Evolutionary conservation across 1,139 yeast genomes (phyloP).

Genomic region (Sugiyamaella grinbergsii): DNA sequence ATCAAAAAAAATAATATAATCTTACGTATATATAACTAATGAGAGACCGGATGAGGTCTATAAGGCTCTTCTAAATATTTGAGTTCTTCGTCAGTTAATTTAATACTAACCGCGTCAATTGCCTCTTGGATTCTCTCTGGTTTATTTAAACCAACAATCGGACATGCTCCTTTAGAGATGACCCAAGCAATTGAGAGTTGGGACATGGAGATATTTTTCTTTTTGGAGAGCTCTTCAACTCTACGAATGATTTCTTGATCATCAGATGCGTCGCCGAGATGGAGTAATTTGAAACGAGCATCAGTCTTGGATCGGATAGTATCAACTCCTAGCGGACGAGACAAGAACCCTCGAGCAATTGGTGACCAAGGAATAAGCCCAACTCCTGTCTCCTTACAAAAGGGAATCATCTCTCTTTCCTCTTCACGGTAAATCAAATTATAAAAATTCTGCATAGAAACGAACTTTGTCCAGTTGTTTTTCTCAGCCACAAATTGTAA

Average conservation of each 20-base stretch:
- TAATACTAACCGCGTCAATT: conserved; percentile 48
- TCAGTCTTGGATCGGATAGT: conserved; percentile 21
- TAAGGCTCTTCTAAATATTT: conserved; percentile 56
- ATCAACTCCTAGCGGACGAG: conserved; percentile 43
- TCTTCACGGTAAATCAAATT: conserved; percentile 59
- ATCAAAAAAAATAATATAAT: neutral
- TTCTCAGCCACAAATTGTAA: conserved; percentile 55
- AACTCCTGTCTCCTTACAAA: conserved; percentile 50
- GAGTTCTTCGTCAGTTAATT: conserved; percentile 51
- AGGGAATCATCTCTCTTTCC: conserved; percentile 59
- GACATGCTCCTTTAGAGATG: conserved; percentile 51
- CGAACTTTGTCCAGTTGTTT: conserved; percentile 54
- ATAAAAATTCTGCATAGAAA: conserved; percentile 60
- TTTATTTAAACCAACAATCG: conserved; percentile 58
- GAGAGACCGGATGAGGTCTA: conserved; percentile 34
- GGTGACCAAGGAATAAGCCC: conserved; percentile 57
- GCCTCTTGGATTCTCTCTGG: conserved; percentile 57
- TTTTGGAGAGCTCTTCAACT: conserved; percentile 55
- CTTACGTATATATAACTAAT: neutral
- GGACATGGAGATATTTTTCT: conserved; percentile 53
- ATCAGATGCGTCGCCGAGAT: conserved; percentile 6
- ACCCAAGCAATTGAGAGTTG: conserved; percentile 58
- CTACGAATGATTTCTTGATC: conserved; percentile 49
- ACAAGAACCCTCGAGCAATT: conserved; percentile 50
- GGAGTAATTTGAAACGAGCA: conserved; percentile 8